These are phyloP conservation scores for Aspergillus bertholletiae DNA, from an alignment of 495 filamentous ascomycete species.

Conservation along the genomic window DNA sequence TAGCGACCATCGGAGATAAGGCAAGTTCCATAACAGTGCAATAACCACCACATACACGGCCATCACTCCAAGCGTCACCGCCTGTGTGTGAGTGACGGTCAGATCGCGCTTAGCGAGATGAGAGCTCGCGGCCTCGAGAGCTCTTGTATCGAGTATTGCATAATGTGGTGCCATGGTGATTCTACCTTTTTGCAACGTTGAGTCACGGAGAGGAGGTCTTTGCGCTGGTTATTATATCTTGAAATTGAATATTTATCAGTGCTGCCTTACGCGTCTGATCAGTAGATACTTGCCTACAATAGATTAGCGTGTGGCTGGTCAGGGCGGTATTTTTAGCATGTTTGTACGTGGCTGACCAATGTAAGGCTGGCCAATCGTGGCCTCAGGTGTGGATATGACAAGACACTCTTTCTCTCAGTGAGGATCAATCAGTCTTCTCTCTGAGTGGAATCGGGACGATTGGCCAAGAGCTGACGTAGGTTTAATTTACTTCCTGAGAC, in stretches of 20 bases:
- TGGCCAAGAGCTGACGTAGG: too few relatives aligned
- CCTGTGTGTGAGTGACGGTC: slow-evolving; percentile 66
- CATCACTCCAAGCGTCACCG: slow-evolving; percentile 67
- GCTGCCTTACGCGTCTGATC: background rate
- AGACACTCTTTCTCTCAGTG: too few relatives aligned
- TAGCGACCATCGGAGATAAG: slow-evolving; percentile 66
- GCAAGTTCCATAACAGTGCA: slow-evolving; percentile 74
- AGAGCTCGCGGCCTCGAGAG: slow-evolving; percentile 22
- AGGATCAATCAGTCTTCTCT: too few relatives aligned
- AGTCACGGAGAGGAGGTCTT: background rate
- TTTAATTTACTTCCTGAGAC: too few relatives aligned
- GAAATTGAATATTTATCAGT: background rate
- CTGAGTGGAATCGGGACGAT: too few relatives aligned
- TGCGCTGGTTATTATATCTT: slow-evolving; percentile 1
- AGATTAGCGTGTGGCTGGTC: background rate
- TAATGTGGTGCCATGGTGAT: slow-evolving; percentile 34
- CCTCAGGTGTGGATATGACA: background rate
- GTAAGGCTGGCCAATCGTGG: background rate
- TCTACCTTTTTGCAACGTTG: slow-evolving; percentile 6
- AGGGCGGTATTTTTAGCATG: slow-evolving; percentile 1
- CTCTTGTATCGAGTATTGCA: slow-evolving; percentile 18
- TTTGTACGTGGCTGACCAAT: background rate
- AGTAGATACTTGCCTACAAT: background rate
- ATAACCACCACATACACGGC: slow-evolving; percentile 69
- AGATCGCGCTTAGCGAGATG: slow-evolving; percentile 49